Evolutionary conservation across 257 asterid species (phyloP).

Genomic region (Nicotiana noctiflora): DNA sequence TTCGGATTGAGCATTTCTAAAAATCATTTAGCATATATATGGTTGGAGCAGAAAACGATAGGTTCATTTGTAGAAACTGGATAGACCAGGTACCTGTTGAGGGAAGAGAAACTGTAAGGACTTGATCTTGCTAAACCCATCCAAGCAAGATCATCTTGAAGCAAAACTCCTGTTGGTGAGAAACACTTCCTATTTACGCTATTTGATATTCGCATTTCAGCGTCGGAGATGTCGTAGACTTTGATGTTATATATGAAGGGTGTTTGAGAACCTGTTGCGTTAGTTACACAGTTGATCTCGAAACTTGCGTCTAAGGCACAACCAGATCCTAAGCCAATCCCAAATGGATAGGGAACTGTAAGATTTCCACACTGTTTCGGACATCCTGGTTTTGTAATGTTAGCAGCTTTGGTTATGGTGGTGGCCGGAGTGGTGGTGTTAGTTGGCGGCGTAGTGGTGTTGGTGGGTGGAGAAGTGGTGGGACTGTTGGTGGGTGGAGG

Average conservation of each 20-base stretch:
- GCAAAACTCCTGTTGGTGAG: slow-evolving; percentile 15
- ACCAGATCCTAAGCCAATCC: slow-evolving; percentile 24
- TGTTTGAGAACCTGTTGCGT: slow-evolving; percentile 30
- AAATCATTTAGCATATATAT: neutral
- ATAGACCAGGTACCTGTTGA: slow-evolving; percentile 13
- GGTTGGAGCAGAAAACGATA: neutral
- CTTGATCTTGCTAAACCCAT: slow-evolving; percentile 9
- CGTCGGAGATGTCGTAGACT: slow-evolving; percentile 41
- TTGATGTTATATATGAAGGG: slow-evolving; percentile 19
- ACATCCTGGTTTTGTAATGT: slow-evolving; percentile 32
- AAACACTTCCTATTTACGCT: slow-evolving; percentile 17
- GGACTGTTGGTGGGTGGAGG: neutral
- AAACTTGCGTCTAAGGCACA: slow-evolving; percentile 24
- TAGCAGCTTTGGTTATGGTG: slow-evolving; percentile 19
- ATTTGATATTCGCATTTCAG: slow-evolving; percentile 41
- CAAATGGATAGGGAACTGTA: slow-evolving; percentile 40
- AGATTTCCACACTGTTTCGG: slow-evolving; percentile 27
- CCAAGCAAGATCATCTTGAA: slow-evolving; percentile 3
- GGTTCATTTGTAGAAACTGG: neutral
- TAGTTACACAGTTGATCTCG: slow-evolving; percentile 36
- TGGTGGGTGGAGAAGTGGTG: slow-evolving; percentile 12
- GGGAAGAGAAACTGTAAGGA: slow-evolving; percentile 45
- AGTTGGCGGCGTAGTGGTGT: slow-evolving; percentile 17
- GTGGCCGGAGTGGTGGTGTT: neutral
- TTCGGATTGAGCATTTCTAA: neutral